Evolutionary conservation across 2,329 filamentous ascomycete species (phyloP).

Genomic region (Blumeria hordei): DNA sequence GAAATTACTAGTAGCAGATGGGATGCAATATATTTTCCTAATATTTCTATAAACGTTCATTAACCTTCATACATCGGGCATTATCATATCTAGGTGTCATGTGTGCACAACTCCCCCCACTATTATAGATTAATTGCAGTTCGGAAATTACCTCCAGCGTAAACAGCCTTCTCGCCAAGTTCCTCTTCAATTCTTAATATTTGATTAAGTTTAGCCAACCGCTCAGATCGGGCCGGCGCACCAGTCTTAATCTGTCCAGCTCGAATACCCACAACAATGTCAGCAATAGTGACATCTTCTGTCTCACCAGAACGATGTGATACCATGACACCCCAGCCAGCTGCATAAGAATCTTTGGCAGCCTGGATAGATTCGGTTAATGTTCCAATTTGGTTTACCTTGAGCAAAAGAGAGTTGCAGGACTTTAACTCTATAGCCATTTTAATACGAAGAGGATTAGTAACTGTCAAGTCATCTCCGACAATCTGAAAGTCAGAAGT

Average conservation of each 20-base stretch:
- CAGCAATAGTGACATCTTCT: conserved; percentile 96
- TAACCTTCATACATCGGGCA: too few species aligned
- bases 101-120: too few species aligned
- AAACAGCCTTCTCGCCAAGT: conserved; percentile 75
- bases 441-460: conserved; percentile 98
- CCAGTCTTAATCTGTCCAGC: conserved; percentile 98
- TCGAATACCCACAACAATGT: conserved; percentile 91
- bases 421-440: conserved; percentile 98
- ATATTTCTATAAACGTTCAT: too few species aligned
- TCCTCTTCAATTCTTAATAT: conserved; percentile 99
- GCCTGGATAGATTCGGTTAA: conserved; percentile 97
- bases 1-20: too few species aligned
- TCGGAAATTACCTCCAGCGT: conserved; percentile 82
- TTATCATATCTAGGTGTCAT: too few species aligned
- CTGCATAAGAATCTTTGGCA: conserved; percentile 91
- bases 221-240: conserved; percentile 88
- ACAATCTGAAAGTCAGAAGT: conserved; percentile 96
- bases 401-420: conserved; percentile 91
- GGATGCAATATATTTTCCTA: too few species aligned
- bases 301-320: conserved; percentile 98
- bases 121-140: conserved; percentile 64
- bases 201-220: conserved; percentile 98
- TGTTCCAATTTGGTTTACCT: conserved; percentile 99
- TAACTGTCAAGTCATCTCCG: conserved; percentile 94
- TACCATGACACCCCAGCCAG: conserved; percentile 97